Evolutionary conservation across 805 yeast species (phyloP).

Genomic region (Candida sphagnicola): DNA sequence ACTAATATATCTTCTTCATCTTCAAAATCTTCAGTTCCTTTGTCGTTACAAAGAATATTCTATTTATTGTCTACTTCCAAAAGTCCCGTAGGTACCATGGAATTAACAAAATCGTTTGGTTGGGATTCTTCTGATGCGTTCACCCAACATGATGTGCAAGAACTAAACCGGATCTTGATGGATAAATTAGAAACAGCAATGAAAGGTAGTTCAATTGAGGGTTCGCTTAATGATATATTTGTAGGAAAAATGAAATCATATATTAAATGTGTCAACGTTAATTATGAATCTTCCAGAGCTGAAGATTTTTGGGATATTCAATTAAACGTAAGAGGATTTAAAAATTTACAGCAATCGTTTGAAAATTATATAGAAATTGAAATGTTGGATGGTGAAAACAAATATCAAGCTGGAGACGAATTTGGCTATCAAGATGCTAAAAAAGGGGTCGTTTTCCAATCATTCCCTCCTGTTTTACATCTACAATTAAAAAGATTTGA

Average conservation of each 20-base stretch:
- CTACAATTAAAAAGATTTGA: slow-evolving; percentile 92
- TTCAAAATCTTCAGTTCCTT: slow-evolving; percentile 54
- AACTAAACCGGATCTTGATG: slow-evolving; percentile 90
- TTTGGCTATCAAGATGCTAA: slow-evolving; percentile 92
- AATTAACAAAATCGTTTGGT: slow-evolving; percentile 88
- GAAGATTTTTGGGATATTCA: slow-evolving; percentile 99
- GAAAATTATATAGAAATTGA: slow-evolving; percentile 85
- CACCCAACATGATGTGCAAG: slow-evolving; percentile 98
- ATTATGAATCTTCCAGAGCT: slow-evolving; percentile 83
- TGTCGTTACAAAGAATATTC: slow-evolving; percentile 85
- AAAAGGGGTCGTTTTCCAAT: slow-evolving; percentile 90
- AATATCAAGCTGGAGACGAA: slow-evolving; percentile 83
- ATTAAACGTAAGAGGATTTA: slow-evolving; percentile 82
- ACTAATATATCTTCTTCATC: slow-evolving; percentile 30
- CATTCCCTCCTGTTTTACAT: slow-evolving; percentile 90
- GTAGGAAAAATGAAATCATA: slow-evolving; percentile 97
- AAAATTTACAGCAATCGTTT: slow-evolving; percentile 70
- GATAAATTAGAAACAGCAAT: slow-evolving; percentile 86
- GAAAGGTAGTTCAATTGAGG: slow-evolving; percentile 75
- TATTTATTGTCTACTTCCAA: slow-evolving; percentile 71
- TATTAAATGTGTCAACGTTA: slow-evolving; percentile 88
- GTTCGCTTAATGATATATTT: slow-evolving; percentile 65
- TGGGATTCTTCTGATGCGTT: slow-evolving; percentile 97
- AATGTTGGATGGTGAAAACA: slow-evolving; percentile 89
- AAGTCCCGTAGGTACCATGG: slow-evolving; percentile 78